Base-by-base conservation (phyloP, 768 basidiomycete genomes). In the Peribolospora baueri region DNA sequence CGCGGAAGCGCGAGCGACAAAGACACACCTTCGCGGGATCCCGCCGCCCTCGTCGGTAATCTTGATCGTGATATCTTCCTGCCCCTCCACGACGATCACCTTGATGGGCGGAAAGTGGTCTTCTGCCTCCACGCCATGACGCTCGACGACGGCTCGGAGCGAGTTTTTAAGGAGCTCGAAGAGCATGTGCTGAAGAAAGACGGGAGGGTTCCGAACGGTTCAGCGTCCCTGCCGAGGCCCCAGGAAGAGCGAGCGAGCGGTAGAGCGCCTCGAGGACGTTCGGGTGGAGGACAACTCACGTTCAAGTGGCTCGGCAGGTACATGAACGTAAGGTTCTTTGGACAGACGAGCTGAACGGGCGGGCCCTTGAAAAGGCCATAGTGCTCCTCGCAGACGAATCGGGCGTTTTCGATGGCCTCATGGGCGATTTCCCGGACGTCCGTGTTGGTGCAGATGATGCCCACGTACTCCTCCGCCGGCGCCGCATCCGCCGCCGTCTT, bases 81-180 rank as follows among this genome's bases (percentile, higher is more conserved):
- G 84, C n/a, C 91, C 90, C 65, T 91, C 88, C 1, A 91, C 84
- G 42, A 93, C 91, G 56, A 95, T 76, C 51, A 91, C 83, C 68
- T 85, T 87, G 71, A 91, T 90, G 0, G 86, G 81, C 8, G 87
- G 87, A 69, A 80, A 82, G n/a, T 63, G 60, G 55, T 79, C 77
- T 64, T 85, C 85, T 56, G 77, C 73, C 52, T 86, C 81, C 2
- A 77, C 76, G 0, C 91, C 91, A 66, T 77, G 83, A 2, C 83
- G 77, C 68, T 97, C 93, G 13, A 98, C 91, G 54, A 91, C 84
- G 1, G 93, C 93, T 46, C 93, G 81, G 7, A 98, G 74, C 13
- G 90, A 95, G 73, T 98, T 98, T 67, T 98, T 98, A 56, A 97
- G 74, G 8, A 98, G 75, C 64, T 98, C 93, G 68, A 98, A 98